phyloP scores from a whole-genome alignment of 2,329 filamentous ascomycete species.

The Fusarium sp. region DNA sequence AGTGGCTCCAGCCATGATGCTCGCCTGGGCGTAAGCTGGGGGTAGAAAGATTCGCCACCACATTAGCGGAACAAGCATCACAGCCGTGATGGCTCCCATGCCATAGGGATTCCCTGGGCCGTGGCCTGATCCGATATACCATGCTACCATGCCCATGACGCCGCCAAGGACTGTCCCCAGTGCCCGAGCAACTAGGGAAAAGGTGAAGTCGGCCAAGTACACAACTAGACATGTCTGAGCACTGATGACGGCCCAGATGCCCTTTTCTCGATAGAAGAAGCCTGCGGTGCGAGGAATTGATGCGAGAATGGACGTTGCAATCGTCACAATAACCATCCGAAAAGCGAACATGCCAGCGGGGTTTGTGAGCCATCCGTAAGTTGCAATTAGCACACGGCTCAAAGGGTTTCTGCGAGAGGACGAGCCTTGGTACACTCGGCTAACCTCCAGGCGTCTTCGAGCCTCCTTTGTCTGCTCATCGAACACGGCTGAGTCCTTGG shows the following conservation, averaged over 20 bases:
- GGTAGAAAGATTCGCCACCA: constrained; percentile 53
- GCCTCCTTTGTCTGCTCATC: constrained; percentile 51
- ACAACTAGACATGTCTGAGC: constrained; percentile 60
- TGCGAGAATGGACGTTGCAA: constrained; percentile 57
- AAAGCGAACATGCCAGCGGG: constrained; percentile 59
- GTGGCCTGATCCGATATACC: constrained; percentile 63
- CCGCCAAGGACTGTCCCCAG: constrained; percentile 61
- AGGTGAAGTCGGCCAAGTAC: constrained; percentile 64
- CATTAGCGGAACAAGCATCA: constrained; percentile 50
- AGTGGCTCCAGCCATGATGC: constrained; percentile 51
- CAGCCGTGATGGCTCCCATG: constrained; percentile 58
- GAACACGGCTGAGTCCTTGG: constrained; percentile 42
- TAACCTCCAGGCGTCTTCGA: constrained; percentile 52
- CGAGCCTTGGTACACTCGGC: constrained; percentile 38
- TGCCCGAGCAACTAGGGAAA: constrained; percentile 55
- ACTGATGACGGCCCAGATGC: constrained; percentile 65
- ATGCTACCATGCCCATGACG: constrained; percentile 58
- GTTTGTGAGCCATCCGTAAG: constrained; percentile 56
- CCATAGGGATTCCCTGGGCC: constrained; percentile 64
- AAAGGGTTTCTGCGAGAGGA: constrained; percentile 31
- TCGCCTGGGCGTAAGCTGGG: constrained; percentile 43
- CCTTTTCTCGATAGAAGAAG: constrained; percentile 65
- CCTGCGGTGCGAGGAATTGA: constrained; percentile 56
- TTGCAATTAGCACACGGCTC: constrained; percentile 44
- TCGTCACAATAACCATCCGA: constrained; percentile 60